phyloP scores from a whole-genome alignment of 2,329 filamentous ascomycete species.

The Clonostachys solani region DNA sequence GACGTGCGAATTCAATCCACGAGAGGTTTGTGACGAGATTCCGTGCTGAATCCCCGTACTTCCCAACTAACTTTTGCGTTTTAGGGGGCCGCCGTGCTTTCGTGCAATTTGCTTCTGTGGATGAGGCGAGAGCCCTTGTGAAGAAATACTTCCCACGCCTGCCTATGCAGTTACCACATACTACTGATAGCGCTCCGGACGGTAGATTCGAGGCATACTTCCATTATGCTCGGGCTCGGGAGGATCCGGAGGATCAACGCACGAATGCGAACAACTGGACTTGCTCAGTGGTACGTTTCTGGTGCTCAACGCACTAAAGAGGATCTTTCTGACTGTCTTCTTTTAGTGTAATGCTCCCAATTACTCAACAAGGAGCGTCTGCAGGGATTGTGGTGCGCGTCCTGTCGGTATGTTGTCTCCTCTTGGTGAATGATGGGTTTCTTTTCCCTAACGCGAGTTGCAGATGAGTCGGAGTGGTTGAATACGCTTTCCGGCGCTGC shows the following conservation, averaged over 20 bases:
- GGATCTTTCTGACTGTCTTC: conserved; percentile 8
- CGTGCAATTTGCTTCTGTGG: conserved; percentile 32
- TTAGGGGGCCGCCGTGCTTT: conserved; percentile 34
- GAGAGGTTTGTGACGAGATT: conserved; percentile 16
- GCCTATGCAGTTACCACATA: conserved; percentile 23
- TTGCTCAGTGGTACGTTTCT: conserved; percentile 22
- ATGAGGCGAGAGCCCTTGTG: conserved; percentile 34
- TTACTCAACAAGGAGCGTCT: conserved; percentile 27
- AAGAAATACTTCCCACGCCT: conserved; percentile 36
- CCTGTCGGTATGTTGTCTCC: conserved; percentile 17
- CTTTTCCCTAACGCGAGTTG: conserved; percentile 2
- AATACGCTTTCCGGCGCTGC: conserved; percentile 36
- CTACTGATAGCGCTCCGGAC: conserved; percentile 31
- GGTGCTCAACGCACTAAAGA: neutral
- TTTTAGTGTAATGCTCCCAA: conserved; percentile 32
- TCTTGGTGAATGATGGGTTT: neutral
- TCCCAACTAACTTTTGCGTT: conserved; percentile 6
- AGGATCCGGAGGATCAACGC: conserved; percentile 21
- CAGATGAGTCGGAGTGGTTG: conserved; percentile 16
- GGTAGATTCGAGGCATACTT: conserved; percentile 29
- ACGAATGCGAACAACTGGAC: conserved; percentile 22
- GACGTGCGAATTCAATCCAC: conserved; percentile 31
- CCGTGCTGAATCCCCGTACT: neutral
- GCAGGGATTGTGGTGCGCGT: conserved; percentile 29
- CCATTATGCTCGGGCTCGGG: conserved; percentile 33